Conservation (phyloP, 345 rosid genomes). For the Euclidium syriacum region DNA sequence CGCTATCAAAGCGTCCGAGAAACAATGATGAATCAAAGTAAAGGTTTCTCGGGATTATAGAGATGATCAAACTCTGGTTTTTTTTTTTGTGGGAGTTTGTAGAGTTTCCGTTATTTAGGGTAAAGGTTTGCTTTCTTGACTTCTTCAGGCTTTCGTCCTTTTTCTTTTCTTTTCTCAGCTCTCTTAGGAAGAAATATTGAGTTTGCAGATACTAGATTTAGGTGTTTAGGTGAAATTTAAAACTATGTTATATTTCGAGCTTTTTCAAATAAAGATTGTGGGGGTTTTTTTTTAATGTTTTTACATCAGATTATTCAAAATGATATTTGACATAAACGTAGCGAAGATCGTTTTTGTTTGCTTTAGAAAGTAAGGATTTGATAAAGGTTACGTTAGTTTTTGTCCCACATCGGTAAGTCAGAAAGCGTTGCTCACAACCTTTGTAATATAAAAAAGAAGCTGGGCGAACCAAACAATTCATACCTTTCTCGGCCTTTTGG, state of each 20-base stretch:
- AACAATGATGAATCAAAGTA: conserved; percentile 32
- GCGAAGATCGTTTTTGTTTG: background rate
- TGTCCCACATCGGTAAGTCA: background rate
- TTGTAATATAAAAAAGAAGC: background rate
- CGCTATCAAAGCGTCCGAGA: conserved; percentile 53
- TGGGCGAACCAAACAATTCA: too few species aligned
- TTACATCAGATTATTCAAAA: background rate
- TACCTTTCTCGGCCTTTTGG: conserved; percentile 53
- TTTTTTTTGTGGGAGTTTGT: background rate
- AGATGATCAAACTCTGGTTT: conserved; percentile 12
- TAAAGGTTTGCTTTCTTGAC: too few species aligned
- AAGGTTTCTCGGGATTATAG: background rate
- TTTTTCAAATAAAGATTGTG: background rate
- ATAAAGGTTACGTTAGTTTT: background rate
- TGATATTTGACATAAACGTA: background rate
- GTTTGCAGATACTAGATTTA: background rate
- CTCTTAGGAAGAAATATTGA: too few species aligned
- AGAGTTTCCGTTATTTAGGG: conserved; percentile 9
- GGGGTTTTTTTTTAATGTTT: too few species aligned
- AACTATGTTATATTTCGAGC: background rate
- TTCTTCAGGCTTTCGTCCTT: too few species aligned
- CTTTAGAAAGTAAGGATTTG: background rate
- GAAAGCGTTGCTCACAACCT: background rate
- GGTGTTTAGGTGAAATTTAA: background rate
- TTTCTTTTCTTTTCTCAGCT: too few species aligned